Evolutionary conservation across 2,329 filamentous ascomycete genomes (phyloP), one percentile per base, ranked within the genome.

Genomic region (Nigrospora oryzae): DNA sequence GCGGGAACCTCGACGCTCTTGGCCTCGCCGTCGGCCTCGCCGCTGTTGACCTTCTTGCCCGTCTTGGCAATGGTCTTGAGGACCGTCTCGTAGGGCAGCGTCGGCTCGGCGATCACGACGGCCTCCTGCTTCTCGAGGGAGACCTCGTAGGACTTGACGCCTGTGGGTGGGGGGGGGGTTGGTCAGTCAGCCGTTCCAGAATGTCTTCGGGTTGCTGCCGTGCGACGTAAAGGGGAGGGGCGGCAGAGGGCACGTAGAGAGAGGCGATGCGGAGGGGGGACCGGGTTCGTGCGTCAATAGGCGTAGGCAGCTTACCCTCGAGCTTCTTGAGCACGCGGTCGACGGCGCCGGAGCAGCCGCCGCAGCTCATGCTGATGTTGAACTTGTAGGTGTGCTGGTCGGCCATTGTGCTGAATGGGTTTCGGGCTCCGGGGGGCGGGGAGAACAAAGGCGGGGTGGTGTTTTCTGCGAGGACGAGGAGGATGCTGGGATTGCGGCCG

Each of bases 351-450:
- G 90, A 96, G 83, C 93, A 98, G 65, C 93, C 93, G 63, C 87
- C 81, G 72, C 93, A 98, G 75, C 75, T 86, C 93, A 98, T 98
- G 68, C 73, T 76, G 66, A 97, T 81, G 68, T 90, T 83, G 76
- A 97, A 97, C 67, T 93, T 88, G 84, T 97, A 97, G 56, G 81
- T 87, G 74, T 95, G 89, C 57, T 87, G 83, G 54, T 84, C 81
- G 48, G 82, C 71, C 86, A 90, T 89, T 58, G 54, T 74, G 59
- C 43, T 40, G 38, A 38, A 23, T 42, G 28, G 23, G 40, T 36
- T 33, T 46, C 42, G 40, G 32, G 35, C 42, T 12, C 14, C 15
- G 11, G 16, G 11, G 32, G 35, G 17, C 34, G 35, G 5, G 31
- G 34, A n/a, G 13, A 28, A 17, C 14, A 35, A 37, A 38, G 11